A percentile compares a stretch with the other conserved stretches of the same genome.
Conservation (phyloP, 192 early-diverging fungal genomes). For the Backusella morwellensis region DNA sequence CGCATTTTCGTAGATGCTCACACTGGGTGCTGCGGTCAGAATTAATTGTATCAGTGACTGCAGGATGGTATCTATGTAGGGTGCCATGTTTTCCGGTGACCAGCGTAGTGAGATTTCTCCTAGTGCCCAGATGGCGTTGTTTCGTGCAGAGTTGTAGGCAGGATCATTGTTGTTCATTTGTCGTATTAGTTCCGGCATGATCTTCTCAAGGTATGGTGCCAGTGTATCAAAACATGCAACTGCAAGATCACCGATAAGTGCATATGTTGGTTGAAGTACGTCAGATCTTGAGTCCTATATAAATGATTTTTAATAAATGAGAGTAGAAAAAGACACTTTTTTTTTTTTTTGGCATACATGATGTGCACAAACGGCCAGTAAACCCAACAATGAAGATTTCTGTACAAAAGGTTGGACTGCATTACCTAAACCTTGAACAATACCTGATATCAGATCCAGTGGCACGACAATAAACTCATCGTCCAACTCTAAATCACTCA, state of each 20-base stretch:
- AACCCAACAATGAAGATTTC: slow-evolving; percentile 61
- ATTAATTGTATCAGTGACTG: slow-evolving; percentile 77
- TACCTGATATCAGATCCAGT: slow-evolving; percentile 89
- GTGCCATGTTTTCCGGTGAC: slow-evolving; percentile 70
- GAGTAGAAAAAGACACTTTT: neutral
- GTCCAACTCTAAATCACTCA: slow-evolving; percentile 58
- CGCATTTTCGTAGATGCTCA: slow-evolving; percentile 84
- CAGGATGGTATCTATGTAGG: slow-evolving; percentile 72
- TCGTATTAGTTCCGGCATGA: neutral
- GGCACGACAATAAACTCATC: slow-evolving; percentile 95
- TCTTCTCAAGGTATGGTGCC: neutral
- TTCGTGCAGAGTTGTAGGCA: slow-evolving; percentile 59
- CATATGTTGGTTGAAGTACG: slow-evolving; percentile 17
- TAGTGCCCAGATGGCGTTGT: slow-evolving; percentile 96
- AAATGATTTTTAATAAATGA: neutral
- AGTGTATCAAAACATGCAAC: slow-evolving; percentile 16
- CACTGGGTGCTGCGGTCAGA: slow-evolving; percentile 49
- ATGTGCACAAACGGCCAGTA: slow-evolving; percentile 77
- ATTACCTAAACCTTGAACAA: slow-evolving; percentile 86
- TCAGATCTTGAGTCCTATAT: slow-evolving; percentile 9
- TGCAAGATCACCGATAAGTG: slow-evolving; percentile 18
- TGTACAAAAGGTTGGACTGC: slow-evolving; percentile 75
- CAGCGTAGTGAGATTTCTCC: slow-evolving; percentile 94
- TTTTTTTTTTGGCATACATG: slow-evolving; percentile 41
- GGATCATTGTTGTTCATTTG: neutral